Percentiles rank a stretch among this genome's conserved stretches.
phyloP scores from a whole-genome alignment of 1,284 basidiomycete genomes.

The Mycosarcoma mackinlayi region DNA sequence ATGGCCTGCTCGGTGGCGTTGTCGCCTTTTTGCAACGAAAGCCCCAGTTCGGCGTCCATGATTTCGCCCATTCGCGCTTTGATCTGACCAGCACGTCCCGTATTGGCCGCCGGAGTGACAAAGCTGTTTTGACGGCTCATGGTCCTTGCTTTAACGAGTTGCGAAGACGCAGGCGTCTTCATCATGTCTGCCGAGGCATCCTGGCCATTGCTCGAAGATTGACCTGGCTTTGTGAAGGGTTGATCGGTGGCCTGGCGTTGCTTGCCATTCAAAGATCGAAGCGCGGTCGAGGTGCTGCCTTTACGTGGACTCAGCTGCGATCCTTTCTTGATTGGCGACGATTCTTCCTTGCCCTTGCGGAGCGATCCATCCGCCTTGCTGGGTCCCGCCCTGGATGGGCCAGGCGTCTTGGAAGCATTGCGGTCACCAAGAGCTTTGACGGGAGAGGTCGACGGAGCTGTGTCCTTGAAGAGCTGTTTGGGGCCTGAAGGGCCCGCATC shows the following conservation, averaged over 20 bases:
- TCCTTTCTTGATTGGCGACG: slow-evolving; percentile 28
- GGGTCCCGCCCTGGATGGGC: slow-evolving; percentile 17
- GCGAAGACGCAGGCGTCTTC: slow-evolving; percentile 38
- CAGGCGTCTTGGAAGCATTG: slow-evolving; percentile 39
- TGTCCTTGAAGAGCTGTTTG: slow-evolving; percentile 49
- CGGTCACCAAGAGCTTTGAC: slow-evolving; percentile 40
- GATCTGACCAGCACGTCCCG: slow-evolving; percentile 58
- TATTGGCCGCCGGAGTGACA: slow-evolving; percentile 60
- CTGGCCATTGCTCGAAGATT: slow-evolving; percentile 10
- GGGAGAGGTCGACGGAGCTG: slow-evolving; percentile 29
- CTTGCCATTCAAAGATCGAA: slow-evolving; percentile 46
- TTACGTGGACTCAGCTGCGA: slow-evolving; percentile 39
- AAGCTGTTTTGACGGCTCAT: slow-evolving; percentile 49
- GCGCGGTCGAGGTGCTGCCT: slow-evolving; percentile 23
- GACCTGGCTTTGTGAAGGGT: slow-evolving; percentile 32
- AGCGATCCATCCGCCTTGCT: slow-evolving; percentile 18
- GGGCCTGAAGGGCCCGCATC: slow-evolving; percentile 16
- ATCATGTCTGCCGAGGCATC: slow-evolving; percentile 11
- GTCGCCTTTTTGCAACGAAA: slow-evolving; percentile 34
- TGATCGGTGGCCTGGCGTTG: slow-evolving; percentile 24
- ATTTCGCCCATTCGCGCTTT: slow-evolving; percentile 61
- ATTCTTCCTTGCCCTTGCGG: slow-evolving; percentile 16
- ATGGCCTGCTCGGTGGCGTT: slow-evolving; percentile 22
- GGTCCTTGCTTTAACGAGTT: slow-evolving; percentile 18
- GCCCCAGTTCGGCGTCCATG: slow-evolving; percentile 48